A percentile compares a stretch with the other conserved stretches of the same genome.
Conservation (phyloP, 352 stramenopile species). For the Discostella stelligera region DNA sequence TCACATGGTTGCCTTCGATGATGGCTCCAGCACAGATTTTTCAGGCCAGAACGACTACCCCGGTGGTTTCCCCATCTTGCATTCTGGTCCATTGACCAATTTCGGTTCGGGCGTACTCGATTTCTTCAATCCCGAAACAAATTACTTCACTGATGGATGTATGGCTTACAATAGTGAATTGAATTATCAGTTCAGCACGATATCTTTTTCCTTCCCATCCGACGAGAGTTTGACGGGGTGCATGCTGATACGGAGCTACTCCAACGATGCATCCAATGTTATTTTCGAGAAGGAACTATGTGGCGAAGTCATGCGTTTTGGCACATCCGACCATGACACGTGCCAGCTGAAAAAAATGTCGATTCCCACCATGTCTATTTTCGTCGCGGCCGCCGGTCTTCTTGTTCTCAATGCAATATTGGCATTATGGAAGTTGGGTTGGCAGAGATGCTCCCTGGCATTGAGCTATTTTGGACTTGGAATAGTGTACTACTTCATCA, state of each 20-base stretch:
- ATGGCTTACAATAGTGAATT: conserved; percentile 41
- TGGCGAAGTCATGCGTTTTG: conserved; percentile 42
- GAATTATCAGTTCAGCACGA: conserved; percentile 61
- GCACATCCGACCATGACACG: conserved; percentile 24
- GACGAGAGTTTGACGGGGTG: conserved; percentile 26
- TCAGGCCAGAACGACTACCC: conserved; percentile 29
- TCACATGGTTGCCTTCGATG: conserved; percentile 67
- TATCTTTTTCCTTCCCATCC: conserved; percentile 44
- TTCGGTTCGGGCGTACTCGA: conserved; percentile 36
- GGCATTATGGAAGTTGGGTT: conserved; percentile 26
- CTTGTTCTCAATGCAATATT: conserved; percentile 23
- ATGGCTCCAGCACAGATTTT: conserved; percentile 59
- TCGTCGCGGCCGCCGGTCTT: conserved; percentile 15
- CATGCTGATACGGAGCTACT: conserved; percentile 47
- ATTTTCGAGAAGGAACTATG: conserved; percentile 52
- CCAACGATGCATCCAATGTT: conserved; percentile 26
- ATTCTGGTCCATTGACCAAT: conserved; percentile 53
- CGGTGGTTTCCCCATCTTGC: conserved; percentile 56
- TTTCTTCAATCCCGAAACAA: conserved; percentile 25
- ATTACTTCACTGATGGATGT: conserved; percentile 57
- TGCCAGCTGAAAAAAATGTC: conserved; percentile 20
- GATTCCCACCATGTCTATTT: conserved; percentile 21
- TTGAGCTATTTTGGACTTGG: conserved; percentile 37
- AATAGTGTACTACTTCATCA: conserved; percentile 33
- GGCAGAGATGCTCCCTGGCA: conserved; percentile 15